phyloP scores from a whole-genome alignment of 352 stramenopile species.

The Elongisporangium senticosum region DNA sequence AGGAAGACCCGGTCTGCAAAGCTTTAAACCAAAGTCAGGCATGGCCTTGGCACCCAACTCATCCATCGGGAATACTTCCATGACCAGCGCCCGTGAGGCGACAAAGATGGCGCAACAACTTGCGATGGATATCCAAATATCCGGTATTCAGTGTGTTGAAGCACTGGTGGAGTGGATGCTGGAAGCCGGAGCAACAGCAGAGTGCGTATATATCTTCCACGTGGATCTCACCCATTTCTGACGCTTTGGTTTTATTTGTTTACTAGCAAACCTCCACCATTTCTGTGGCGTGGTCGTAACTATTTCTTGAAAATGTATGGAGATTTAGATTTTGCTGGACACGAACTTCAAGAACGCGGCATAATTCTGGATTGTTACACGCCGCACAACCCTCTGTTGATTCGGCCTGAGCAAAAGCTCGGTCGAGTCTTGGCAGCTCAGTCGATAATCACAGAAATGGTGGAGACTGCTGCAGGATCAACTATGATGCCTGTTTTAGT shows the following conservation, averaged over 20 bases:
- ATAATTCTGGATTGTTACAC: conserved; percentile 54
- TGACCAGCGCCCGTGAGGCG: conserved; percentile 69
- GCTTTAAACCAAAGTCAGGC: conserved; percentile 35
- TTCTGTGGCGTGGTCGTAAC: conserved; percentile 65
- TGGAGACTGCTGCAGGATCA: conserved; percentile 19
- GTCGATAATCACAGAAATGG: conserved; percentile 72
- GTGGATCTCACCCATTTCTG: background rate
- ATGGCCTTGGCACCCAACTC: conserved; percentile 29
- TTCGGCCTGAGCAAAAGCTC: conserved; percentile 65
- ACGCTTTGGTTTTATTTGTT: background rate
- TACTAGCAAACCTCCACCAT: conserved; percentile 50
- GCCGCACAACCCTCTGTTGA: conserved; percentile 48
- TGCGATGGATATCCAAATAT: conserved; percentile 50
- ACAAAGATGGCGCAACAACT: conserved; percentile 66
- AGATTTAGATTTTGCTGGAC: conserved; percentile 65
- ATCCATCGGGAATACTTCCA: conserved; percentile 12
- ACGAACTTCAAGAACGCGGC: conserved; percentile 41
- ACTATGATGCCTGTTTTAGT: background rate
- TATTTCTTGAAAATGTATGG: conserved; percentile 73
- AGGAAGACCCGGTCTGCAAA: conserved; percentile 17
- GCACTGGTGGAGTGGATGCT: conserved; percentile 80
- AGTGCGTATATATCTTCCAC: conserved; percentile 30
- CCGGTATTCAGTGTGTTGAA: conserved; percentile 71
- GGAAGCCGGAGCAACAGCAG: conserved; percentile 53
- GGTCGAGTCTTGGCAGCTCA: conserved; percentile 63